Evolutionary conservation across 495 filamentous ascomycete genomes (phyloP), one percentile per base, ranked within the genome.

Genomic region (Astrothelium macrocarpum): DNA sequence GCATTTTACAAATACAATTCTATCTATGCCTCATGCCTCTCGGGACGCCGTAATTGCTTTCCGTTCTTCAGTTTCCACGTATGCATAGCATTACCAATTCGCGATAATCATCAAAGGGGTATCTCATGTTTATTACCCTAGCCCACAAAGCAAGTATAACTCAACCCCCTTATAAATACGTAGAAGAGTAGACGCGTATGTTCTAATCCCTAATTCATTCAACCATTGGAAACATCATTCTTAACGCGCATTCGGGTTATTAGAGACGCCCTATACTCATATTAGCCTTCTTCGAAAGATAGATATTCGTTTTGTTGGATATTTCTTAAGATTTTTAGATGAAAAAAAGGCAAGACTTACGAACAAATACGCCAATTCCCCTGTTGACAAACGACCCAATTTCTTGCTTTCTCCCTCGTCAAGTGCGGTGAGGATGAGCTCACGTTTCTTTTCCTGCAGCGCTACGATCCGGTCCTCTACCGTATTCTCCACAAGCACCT

Each of bases 401-500:
- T 79, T 83, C 69, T 83, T 81, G 28, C 80, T 81, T 32, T 84
- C 86, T 26, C 85, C 87, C 74, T 96, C 90, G 71, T 95, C 90
- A 9, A 98, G 80, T 18, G 92, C 94, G 2, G 83, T 80, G 59
- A 88, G 83, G 53, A 97, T 92, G 10, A 96, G 72, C 42, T 82
- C 79, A 1, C 87, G 79, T 78, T 97, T 97, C 72, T 84, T 78
- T 42, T 95, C 85, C 73, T 97, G 93, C n/a, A 97, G 78, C 16
- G 78, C 81, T 34, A 93, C 74, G 61, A 97, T 96, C 2, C 93
- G 85, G 70, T 97, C 93, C 72, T 97, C 93, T 7, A 97, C 89
- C 0, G 93, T 96, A 1, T 81, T 80, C 63, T 84, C 66, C 29
- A 96, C 82, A 3, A 96, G 74, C 26, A 97, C 79, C 2, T 89